Evolutionary conservation across 768 basidiomycete genomes (phyloP).

Genomic region (Suillus occidentalis): DNA sequence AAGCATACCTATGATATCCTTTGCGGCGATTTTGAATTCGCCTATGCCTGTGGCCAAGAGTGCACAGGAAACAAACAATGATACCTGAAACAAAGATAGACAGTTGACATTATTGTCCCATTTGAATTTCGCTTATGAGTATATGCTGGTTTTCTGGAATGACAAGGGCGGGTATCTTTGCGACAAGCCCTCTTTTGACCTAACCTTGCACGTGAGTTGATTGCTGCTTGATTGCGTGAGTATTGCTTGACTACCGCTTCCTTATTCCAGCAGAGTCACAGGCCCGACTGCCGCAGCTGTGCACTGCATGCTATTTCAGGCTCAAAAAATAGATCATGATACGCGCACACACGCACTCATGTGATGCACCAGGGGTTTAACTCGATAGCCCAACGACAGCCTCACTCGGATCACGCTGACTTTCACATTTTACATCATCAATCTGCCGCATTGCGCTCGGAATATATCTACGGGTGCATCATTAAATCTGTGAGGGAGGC

Average conservation of each 20-base stretch:
- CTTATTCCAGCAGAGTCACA: not conserved
- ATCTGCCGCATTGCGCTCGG: too few relatives aligned
- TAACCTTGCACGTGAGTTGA: not conserved
- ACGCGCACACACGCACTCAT: not conserved
- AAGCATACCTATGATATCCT: not conserved
- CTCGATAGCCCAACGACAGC: not conserved
- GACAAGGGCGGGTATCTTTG: not conserved
- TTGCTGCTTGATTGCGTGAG: not conserved
- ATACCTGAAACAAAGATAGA: not conserved
- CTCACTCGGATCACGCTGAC: not conserved
- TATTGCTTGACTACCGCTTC: not conserved
- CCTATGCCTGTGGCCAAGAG: not conserved
- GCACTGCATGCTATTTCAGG: not conserved
- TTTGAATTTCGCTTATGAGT: not conserved
- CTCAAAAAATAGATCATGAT: not conserved
- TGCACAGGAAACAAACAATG: not conserved
- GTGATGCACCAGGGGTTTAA: not conserved
- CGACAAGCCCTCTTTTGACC: not conserved
- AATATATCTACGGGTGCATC: not conserved
- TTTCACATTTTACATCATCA: not conserved
- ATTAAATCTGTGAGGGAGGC: not conserved
- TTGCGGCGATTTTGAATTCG: not conserved
- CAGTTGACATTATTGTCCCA: not conserved
- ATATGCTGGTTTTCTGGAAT: not conserved
- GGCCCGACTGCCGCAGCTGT: not conserved